Conservation (phyloP, 495 filamentous ascomycete genomes). For the Aspergillus heteromorphus region DNA sequence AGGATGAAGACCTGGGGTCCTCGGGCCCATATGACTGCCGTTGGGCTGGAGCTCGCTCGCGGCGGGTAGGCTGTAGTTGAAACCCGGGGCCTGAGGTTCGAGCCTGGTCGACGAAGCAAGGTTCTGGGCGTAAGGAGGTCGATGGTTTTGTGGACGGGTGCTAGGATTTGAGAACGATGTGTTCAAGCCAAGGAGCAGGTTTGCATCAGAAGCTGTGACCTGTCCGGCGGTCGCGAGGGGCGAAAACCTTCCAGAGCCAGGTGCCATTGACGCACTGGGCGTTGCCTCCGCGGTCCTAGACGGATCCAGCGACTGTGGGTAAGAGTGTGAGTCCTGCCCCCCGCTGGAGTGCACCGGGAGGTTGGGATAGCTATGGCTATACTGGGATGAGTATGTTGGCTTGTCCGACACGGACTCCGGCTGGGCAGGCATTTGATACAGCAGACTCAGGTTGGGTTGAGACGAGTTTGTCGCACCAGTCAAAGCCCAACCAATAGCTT, state of each 20-base stretch:
- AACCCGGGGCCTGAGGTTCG: conserved; percentile 17
- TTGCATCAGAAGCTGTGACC: conserved; percentile 23
- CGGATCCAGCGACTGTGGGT: conserved; percentile 17
- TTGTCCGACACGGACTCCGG: conserved; percentile 15
- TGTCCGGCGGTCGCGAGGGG: conserved; percentile 13
- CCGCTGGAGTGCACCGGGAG: conserved; percentile 20
- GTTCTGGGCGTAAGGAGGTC: conserved; percentile 47
- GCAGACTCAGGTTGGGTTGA: conserved; percentile 67
- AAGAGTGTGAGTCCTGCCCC: conserved; percentile 18
- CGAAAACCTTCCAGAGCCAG: conserved; percentile 19
- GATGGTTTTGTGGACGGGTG: conserved; percentile 26
- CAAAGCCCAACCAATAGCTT: conserved; percentile 69
- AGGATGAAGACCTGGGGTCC: conserved; percentile 28
- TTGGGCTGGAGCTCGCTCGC: conserved; percentile 33
- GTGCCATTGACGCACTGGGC: conserved; percentile 12
- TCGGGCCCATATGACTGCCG: conserved; percentile 33
- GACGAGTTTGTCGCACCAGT: conserved; percentile 79
- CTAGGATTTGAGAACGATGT: conserved; percentile 22
- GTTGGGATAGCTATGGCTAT: conserved; percentile 29
- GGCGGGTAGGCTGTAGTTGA: conserved; percentile 23
- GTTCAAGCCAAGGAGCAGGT: conserved; percentile 26
- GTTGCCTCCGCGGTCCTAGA: conserved; percentile 13
- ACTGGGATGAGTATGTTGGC: conserved; percentile 27
- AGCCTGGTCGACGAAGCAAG: conserved; percentile 17
- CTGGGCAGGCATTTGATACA: conserved; percentile 54